Base-by-base conservation (phyloP, 139 green algal species). In the Diplosphaera chodatii region DNA sequence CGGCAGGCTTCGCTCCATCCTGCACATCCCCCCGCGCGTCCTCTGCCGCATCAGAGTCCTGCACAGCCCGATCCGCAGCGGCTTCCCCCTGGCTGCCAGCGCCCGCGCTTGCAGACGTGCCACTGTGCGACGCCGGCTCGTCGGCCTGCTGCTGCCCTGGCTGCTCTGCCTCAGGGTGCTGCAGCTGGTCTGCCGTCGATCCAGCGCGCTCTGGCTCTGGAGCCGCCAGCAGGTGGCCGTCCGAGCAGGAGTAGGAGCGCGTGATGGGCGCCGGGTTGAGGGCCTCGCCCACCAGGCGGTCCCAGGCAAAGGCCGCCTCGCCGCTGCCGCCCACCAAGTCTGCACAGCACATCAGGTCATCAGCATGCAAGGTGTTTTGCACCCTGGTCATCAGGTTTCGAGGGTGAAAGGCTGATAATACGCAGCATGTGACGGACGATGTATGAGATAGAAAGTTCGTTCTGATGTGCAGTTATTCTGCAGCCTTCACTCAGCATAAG, bases 251-350 rank as follows among this genome's bases (percentile, higher is more conserved):
- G 48, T 59, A 59, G 13, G 48, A 59, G 48, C 48, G 48, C 18
- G 48, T 18, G 13, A 59, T 25, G 18, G 48, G 48, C 48, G 48
- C 25, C 48, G 48, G 77, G 64, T 92, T 92, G 4, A 92, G 79
- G 5, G 82, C 72, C 16, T 62, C 71, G 3, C 74, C 84, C 25
- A 90, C 74, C 18, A 74, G 76, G 30, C 55, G 67, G 71, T 92
- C 85, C 87, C 87, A 90, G 0, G 75, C 81, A 34, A 82, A 68
- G 8, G 81, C 73, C 31, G 70, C 31, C 1, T 75, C 78, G 37
- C 74, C 34, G 18, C 70, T 64, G 27, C 31, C 76, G 8, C 73
- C 73, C 16, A 59, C 48, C 48, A 59, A 18, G 25, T 59, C 48
- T 59, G 37, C 37, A 48, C 37, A 10, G 10, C 37, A 48, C 37